Evolutionary conservation across 352 stramenopile genomes (phyloP).

Genomic region (Pythium pectinolyticum): DNA sequence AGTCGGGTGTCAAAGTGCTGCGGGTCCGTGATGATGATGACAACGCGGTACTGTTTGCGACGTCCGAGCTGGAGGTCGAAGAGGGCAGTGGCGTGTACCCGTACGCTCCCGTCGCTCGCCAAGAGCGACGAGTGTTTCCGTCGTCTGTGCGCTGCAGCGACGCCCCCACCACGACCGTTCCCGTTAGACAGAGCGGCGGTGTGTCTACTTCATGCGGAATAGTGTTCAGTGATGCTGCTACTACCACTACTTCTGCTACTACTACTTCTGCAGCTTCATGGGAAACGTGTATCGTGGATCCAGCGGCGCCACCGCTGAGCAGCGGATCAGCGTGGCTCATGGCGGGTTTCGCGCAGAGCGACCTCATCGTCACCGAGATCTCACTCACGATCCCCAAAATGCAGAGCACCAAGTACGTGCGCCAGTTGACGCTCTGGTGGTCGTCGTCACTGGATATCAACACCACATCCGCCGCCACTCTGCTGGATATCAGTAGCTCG

Average conservation of each 20-base stretch:
- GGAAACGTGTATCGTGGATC: conserved; percentile 46
- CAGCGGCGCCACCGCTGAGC: conserved; percentile 29
- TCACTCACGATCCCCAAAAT: conserved; percentile 43
- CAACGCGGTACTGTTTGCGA: conserved; percentile 56
- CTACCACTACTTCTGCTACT: not conserved
- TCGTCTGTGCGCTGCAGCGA: conserved; percentile 39
- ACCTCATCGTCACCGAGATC: conserved; percentile 42
- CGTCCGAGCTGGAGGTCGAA: conserved; percentile 36
- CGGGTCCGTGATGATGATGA: conserved; percentile 63
- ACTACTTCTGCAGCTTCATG: conserved; percentile 11
- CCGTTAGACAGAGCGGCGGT: not conserved
- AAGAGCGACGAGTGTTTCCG: conserved; percentile 27
- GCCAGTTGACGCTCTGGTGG: conserved; percentile 49
- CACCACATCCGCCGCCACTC: not conserved
- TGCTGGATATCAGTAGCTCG: conserved; percentile 35
- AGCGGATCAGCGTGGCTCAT: conserved; percentile 61
- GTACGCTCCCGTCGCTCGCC: conserved; percentile 35
- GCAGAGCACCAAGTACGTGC: conserved; percentile 46
- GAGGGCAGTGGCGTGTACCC: conserved; percentile 60
- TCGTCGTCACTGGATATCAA: conserved; percentile 31
- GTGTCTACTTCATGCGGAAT: not conserved
- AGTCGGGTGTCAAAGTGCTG: conserved; percentile 50
- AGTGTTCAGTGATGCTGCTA: conserved; percentile 3
- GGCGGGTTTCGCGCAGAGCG: conserved; percentile 36
- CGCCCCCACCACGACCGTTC: conserved; percentile 21